Conservation (phyloP, 2,329 filamentous ascomycete genomes). For the Fusarium nurragi region DNA sequence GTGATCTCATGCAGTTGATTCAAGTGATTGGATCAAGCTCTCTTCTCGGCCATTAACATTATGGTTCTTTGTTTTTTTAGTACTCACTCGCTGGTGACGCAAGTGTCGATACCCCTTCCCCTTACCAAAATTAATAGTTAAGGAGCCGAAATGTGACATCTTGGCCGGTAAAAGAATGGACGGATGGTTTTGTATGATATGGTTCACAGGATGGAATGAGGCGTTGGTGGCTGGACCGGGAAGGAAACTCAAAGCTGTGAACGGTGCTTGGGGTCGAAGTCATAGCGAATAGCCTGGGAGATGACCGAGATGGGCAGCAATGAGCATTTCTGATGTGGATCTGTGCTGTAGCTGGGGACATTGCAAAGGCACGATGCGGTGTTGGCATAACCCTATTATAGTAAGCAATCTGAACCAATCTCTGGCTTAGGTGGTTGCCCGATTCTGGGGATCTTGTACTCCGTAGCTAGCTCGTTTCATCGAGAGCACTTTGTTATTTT, state of each 20-base stretch:
- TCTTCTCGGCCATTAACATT: neutral
- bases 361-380: slow-evolving; percentile 7
- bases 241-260: slow-evolving; percentile 20
- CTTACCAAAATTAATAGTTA: slow-evolving; percentile 23
- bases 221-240: slow-evolving; percentile 28
- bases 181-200: slow-evolving; percentile 29
- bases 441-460: neutral
- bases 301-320: slow-evolving; percentile 1
- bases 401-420: neutral
- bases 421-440: neutral
- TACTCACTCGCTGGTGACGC: slow-evolving; percentile 24
- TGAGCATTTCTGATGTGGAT: slow-evolving; percentile 21
- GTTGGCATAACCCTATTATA: slow-evolving; percentile 10
- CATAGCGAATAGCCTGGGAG: slow-evolving; percentile 2
- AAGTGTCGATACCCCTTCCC: slow-evolving; percentile 41
- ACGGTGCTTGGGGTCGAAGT: slow-evolving; percentile 6
- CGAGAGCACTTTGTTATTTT: neutral
- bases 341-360: slow-evolving; percentile 9
- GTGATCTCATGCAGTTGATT: slow-evolving; percentile 9
- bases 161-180: slow-evolving; percentile 32
- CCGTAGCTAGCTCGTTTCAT: neutral
- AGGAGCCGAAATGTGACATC: slow-evolving; percentile 14
- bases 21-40: neutral
- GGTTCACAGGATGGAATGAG: slow-evolving; percentile 33
- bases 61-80: slow-evolving; percentile 24